A percentile compares a stretch with the other conserved stretches of the same genome.
phyloP scores from a whole-genome alignment of 225 moss, liverwort and hornwort species.

The Bryum argenteum region DNA sequence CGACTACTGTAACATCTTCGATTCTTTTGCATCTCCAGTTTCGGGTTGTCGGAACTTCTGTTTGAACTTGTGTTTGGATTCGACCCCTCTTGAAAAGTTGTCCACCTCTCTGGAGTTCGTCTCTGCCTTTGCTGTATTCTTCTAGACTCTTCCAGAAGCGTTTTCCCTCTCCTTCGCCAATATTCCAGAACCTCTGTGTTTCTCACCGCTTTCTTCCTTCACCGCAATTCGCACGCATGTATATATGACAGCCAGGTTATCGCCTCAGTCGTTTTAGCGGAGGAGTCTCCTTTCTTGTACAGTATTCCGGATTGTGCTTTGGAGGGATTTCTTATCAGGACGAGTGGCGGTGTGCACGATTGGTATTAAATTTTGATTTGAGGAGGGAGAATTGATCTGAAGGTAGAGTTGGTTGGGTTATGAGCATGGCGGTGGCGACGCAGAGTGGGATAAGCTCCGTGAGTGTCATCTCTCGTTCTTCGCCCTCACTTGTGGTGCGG shows the following conservation, averaged over 20 bases:
- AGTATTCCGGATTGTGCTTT: background rate
- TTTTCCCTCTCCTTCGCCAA: background rate
- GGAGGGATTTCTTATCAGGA: background rate
- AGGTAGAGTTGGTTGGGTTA: background rate
- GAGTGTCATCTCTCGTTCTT: conserved; percentile 31
- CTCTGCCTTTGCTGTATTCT: background rate
- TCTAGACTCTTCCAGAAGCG: conserved; percentile 12
- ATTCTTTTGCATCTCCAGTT: background rate
- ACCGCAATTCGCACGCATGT: conserved; percentile 10
- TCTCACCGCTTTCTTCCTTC: background rate
- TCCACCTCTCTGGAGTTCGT: background rate
- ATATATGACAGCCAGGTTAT: background rate
- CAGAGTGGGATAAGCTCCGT: conserved; percentile 30
- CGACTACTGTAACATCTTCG: background rate
- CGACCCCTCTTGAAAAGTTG: background rate
- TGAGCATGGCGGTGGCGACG: conserved; percentile 38
- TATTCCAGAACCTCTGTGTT: conserved; percentile 4
- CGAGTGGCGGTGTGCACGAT: background rate
- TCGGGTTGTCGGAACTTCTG: background rate
- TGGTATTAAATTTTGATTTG: background rate
- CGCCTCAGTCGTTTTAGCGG: background rate
- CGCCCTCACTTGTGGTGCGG: conserved; percentile 27
- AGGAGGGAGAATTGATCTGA: background rate
- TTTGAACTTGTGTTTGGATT: background rate
- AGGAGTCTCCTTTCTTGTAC: background rate